A percentile compares a stretch with the other conserved stretches of the same genome.
These are phyloP conservation scores for Fusarium sp. DNA, from an alignment of 2,329 filamentous ascomycete species.

Conservation along the genomic window DNA sequence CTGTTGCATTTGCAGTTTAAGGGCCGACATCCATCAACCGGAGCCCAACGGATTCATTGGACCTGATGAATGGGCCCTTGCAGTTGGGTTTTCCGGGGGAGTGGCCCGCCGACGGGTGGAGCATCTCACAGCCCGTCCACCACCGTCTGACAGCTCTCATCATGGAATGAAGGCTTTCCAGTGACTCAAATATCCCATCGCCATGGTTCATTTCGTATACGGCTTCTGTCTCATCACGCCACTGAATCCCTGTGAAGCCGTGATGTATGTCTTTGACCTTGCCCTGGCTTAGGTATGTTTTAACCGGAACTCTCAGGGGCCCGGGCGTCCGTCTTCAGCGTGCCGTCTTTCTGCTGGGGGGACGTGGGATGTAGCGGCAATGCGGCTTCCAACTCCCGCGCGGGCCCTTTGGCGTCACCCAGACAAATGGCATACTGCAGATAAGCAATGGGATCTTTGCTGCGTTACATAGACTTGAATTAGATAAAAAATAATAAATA, in stretches of 20 bases:
- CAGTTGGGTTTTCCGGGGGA: conserved; percentile 35
- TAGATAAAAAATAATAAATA: no score
- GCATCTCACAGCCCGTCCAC: conserved; percentile 16
- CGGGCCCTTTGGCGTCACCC: background rate
- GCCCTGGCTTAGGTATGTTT: background rate
- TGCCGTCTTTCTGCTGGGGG: no score
- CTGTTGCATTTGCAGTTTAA: background rate
- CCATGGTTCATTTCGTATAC: background rate
- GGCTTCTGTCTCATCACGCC: conserved; percentile 30
- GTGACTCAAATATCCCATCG: background rate
- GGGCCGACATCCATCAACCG: background rate
- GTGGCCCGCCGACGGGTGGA: conserved; percentile 37
- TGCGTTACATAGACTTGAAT: no score
- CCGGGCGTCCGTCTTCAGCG: background rate
- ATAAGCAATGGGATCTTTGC: no score
- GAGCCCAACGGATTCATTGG: background rate
- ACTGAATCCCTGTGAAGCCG: conserved; percentile 29
- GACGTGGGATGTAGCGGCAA: background rate
- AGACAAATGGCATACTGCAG: no score
- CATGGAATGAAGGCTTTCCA: background rate
- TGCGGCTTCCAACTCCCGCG: conserved; percentile 12
- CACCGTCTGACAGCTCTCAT: background rate
- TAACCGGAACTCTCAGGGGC: background rate
- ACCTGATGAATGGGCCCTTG: conserved; percentile 12
- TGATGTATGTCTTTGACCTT: conserved; percentile 24